Evolutionary conservation across 1,284 basidiomycete genomes (phyloP), one percentile per base, ranked within the genome.

Genomic region (Ustilago tritici): DNA sequence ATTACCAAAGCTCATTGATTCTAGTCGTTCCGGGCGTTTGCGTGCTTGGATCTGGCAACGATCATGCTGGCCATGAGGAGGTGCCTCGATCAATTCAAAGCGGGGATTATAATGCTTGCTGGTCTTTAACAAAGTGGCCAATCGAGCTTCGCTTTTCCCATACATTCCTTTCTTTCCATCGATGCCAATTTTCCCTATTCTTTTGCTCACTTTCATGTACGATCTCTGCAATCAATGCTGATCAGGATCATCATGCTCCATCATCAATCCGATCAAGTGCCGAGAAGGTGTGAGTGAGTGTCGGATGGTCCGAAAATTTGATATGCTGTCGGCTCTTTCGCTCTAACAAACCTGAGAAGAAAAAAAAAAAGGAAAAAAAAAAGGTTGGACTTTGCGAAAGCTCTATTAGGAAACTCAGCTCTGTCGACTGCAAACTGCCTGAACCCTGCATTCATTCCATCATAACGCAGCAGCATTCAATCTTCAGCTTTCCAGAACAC

Each of bases 141-240:
- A 43, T 28, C 67, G 76, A 67, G 76, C 70, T 78, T 78, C 76
- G 76, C 70, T 78, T 74, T 78, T 67, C 67, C 70, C 70, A 53
- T 57, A 73, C 76, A 78, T 65, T 34, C 31, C 53, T 43, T 31
- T 40, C 43, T 19, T 19, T 46, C 14, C 36, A 28, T 14, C 36
- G 5, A 38, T 38, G 36, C 36, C 9, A 38, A 38, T 5, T 38
- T 38, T 17, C 17, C 41, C 38, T 11, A 17, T 40, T 6, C 38
- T 40, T 40, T 40, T 40, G 11, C 14, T 19, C 15, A 46, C 40
- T 49, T 49, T 49, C n/a, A 23, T 49, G 23, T 28, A 28, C 47
- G 10, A 31, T 9, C 23, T 23, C 19, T 5, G 47, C 10, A 12
- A 15, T 49, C 7, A 19, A 49, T 49, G 47, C n/a, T 10, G 23